Evolutionary conservation across 2,329 filamentous ascomycete genomes (phyloP), one percentile per base, ranked within the genome.

Genomic region (Fusarium succisae): DNA sequence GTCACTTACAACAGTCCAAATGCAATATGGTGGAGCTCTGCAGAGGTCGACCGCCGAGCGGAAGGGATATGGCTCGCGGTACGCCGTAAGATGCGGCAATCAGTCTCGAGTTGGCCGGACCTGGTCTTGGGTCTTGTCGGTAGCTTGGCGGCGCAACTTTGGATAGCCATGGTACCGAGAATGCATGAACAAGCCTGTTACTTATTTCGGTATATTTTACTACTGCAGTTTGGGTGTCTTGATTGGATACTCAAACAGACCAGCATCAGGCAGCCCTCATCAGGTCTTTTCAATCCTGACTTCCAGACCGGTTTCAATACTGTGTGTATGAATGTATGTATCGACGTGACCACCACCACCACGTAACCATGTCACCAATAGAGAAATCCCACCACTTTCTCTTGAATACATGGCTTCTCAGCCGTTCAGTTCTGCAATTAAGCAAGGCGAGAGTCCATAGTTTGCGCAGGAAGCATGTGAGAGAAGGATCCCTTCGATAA

Each of bases 81-180:
- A 57, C 61, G 65, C 72, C 53, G 54, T 73, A 38, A 64, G 57
- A 58, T 66, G 70, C 57, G 55, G 69, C 63, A 67, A 70, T 66
- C 41, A 61, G 39, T 54, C 66, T 72, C 69, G 47, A 51, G 53
- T 32, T 70, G 60, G 51, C 59, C 63, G 41, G 68, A 60, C 64
- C 64, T 67, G 63, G 47, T 62, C 32, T 66, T 63, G 53, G 48
- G 57, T 67, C 65, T 75, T 68, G 66, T 47, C 59, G 69, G 51
- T 64, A 56, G 65, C 66, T 75, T 56, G 60, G 63, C 59, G 48
- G 62, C 38, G 64, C 50, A 66, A 66, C 66, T 55, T 69, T 66
- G 63, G n/a, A 54, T 43, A 73, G 66, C 50, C 75, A 72, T 71
- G 70, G 59, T 55, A 70, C 72, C 50, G 60, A 69, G 59, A 63